These are phyloP conservation scores for Pleurozium schreberi DNA, from an alignment of 225 moss, liverwort and hornwort species.

Conservation along the genomic window DNA sequence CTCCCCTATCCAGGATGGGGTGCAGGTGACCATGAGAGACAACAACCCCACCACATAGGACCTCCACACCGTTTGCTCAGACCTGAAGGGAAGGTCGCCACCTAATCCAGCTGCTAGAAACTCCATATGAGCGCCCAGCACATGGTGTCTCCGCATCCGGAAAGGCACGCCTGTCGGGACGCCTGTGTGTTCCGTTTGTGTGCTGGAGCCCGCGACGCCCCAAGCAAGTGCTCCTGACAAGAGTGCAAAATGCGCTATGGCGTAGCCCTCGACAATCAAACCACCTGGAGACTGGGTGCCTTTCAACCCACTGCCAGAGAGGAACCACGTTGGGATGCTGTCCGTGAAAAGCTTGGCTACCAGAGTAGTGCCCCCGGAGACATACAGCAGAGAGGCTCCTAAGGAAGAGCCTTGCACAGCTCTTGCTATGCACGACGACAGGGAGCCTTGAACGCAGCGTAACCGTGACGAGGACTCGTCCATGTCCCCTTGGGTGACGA, in stretches of 20 bases:
- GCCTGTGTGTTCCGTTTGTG: constrained; percentile 30
- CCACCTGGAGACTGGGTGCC: constrained; percentile 39
- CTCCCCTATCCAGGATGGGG: constrained; percentile 77
- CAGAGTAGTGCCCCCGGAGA: constrained; percentile 75
- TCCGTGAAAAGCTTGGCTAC: constrained; percentile 68
- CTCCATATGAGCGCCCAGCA: constrained; percentile 66
- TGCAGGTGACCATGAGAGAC: constrained; percentile 75
- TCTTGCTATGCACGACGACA: constrained; percentile 48
- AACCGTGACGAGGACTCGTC: constrained; percentile 38
- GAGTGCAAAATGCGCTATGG: constrained; percentile 71
- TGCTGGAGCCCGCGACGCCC: constrained; percentile 49
- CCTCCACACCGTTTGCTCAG: constrained; percentile 67
- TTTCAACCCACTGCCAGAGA: constrained; percentile 45
- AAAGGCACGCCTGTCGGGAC: constrained; percentile 63
- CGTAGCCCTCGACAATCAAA: constrained; percentile 63
- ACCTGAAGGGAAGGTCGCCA: constrained; percentile 53
- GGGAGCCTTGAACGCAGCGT: constrained; percentile 46
- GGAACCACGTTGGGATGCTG: constrained; percentile 81
- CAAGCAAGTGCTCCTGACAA: constrained; percentile 78
- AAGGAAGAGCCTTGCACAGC: constrained; percentile 64
- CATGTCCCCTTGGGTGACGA: constrained; percentile 13
- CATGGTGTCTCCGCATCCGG: constrained; percentile 50
- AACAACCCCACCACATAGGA: constrained; percentile 76
- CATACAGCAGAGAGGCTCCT: constrained; percentile 67
- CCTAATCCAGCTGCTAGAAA: constrained; percentile 66